Percentiles rank a stretch among this genome's conserved stretches.
phyloP scores from a whole-genome alignment of 352 stramenopile species.

The Globisporangium okanoganense region DNA sequence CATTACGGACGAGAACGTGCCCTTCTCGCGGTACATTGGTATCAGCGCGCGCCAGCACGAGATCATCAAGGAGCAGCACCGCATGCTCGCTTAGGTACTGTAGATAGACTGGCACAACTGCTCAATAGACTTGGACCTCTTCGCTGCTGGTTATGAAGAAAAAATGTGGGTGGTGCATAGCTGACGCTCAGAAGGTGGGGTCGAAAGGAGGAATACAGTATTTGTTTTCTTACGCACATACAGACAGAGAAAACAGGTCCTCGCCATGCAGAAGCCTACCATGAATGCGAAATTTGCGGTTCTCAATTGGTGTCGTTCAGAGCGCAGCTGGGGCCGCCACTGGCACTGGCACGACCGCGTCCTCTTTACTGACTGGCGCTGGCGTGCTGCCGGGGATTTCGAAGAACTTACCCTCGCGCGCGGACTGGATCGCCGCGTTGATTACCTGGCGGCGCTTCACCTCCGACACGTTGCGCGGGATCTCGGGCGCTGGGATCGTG shows the following conservation, averaged over 20 bases:
- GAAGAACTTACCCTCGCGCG: constrained; percentile 26
- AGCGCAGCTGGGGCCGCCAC: not conserved
- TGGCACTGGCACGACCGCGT: constrained; percentile 3
- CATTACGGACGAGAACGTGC: constrained; percentile 57
- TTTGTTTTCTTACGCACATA: not conserved
- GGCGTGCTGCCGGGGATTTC: not conserved
- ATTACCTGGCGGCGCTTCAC: constrained; percentile 72
- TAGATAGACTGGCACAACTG: not conserved
- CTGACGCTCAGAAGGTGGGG: not conserved
- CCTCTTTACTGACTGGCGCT: not conserved
- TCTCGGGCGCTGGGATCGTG: constrained; percentile 57
- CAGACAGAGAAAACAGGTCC: not conserved
- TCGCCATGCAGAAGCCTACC: not conserved
- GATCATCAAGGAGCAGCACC: constrained; percentile 76
- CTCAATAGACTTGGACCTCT: not conserved
- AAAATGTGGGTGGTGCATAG: not conserved
- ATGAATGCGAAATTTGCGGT: not conserved
- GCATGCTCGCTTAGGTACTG: constrained; percentile 51
- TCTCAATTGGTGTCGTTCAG: not conserved
- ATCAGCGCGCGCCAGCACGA: constrained; percentile 68
- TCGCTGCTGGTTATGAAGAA: not conserved
- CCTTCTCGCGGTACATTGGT: constrained; percentile 68
- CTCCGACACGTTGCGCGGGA: constrained; percentile 62
- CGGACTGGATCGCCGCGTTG: constrained; percentile 62
- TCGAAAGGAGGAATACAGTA: not conserved